Conservation (phyloP, 2,329 filamentous ascomycete species). For the Microsporum ferrugineum region DNA sequence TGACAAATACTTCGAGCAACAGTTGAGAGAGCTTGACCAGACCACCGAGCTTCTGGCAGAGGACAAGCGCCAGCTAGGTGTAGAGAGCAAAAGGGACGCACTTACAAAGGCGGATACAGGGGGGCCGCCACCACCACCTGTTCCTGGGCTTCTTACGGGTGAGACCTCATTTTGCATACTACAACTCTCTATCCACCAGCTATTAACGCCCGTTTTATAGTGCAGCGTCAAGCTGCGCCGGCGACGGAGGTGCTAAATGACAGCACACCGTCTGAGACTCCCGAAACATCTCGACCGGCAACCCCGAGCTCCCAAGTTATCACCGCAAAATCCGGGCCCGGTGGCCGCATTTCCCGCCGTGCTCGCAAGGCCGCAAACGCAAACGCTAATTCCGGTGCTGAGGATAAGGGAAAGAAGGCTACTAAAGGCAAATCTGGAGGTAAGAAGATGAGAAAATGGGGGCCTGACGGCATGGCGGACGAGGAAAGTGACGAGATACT, state of each 20-base stretch:
- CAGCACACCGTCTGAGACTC: constrained; percentile 57
- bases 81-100: constrained; percentile 36
- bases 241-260: constrained; percentile 47
- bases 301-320: constrained; percentile 54
- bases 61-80: constrained; percentile 31
- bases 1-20: constrained; percentile 87
- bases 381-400: constrained; percentile 44
- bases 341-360: constrained; percentile 66
- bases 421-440: constrained; percentile 41
- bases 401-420: constrained; percentile 59
- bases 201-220: constrained; percentile 15
- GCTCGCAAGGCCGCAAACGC: constrained; percentile 57
- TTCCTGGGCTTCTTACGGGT: constrained; percentile 43
- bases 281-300: constrained; percentile 64
- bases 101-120: constrained; percentile 40
- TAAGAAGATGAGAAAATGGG: constrained; percentile 89
- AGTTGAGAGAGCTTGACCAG: constrained; percentile 60
- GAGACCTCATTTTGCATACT: constrained; percentile 10
- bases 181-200: not conserved
- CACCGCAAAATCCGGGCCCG: constrained; percentile 49
- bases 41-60: constrained; percentile 31
- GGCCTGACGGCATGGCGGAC: constrained; percentile 73
- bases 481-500: constrained; percentile 70
- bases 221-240: constrained; percentile 36
- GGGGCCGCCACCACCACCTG: constrained; percentile 40